Conservation (phyloP, 768 basidiomycete species). For the Amanita brunnescens region DNA sequence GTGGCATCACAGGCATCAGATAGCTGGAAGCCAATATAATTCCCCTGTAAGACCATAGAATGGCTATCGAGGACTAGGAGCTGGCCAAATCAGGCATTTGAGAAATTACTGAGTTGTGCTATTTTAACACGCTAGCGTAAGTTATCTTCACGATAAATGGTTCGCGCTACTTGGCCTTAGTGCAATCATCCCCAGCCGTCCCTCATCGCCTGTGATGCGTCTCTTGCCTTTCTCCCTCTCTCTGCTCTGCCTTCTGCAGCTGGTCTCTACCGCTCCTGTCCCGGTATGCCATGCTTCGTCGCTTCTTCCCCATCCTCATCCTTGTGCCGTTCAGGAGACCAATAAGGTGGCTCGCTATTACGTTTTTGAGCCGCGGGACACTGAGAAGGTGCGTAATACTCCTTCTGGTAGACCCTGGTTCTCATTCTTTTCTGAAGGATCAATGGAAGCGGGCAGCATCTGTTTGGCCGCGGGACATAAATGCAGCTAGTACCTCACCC, state of each 20-base stretch:
- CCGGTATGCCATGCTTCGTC: slow-evolving; percentile 4
- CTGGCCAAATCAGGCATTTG: background rate
- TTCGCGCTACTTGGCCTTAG: background rate
- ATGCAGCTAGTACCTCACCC: background rate
- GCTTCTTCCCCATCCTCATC: slow-evolving; percentile 6
- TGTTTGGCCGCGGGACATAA: background rate
- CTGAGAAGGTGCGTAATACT: background rate
- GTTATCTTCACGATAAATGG: background rate
- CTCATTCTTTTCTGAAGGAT: background rate
- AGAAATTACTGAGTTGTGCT: background rate
- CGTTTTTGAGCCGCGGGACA: background rate
- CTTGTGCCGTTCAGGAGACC: slow-evolving; percentile 10
- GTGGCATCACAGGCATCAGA: too few species aligned
- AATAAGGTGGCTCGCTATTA: slow-evolving; percentile 9
- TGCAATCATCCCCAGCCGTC: background rate
- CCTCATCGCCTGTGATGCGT: background rate
- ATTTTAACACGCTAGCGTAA: background rate
- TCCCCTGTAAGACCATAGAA: too few species aligned
- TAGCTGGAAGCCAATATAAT: too few species aligned
- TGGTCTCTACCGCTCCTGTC: slow-evolving; percentile 8
- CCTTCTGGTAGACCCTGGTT: too few species aligned
- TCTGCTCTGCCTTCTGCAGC: slow-evolving; percentile 4
- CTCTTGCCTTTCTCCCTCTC: background rate
- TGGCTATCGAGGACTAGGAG: background rate
- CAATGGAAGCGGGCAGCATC: background rate